Conservation (phyloP, 148 eudicot species). For the Dianthus caryophyllus region DNA sequence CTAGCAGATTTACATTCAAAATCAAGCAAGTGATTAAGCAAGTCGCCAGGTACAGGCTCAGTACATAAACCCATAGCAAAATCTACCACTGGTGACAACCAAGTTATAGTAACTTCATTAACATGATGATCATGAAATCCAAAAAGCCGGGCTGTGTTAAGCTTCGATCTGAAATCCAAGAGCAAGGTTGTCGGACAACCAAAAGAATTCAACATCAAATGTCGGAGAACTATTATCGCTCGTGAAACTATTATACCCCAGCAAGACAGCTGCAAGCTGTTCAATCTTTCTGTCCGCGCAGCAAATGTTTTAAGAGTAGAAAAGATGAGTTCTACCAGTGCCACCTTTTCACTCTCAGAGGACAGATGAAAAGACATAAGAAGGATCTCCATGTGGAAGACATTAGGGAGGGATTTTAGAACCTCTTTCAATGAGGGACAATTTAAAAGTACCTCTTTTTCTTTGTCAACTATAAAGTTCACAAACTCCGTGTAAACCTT, state of each 20-base stretch:
- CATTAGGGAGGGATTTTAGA: constrained; percentile 63
- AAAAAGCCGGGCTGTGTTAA: constrained; percentile 41
- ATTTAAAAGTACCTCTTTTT: constrained; percentile 35
- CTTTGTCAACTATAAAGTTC: constrained; percentile 55
- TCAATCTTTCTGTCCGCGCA: constrained; percentile 32
- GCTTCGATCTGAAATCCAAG: constrained; percentile 65
- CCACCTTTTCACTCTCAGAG: constrained; percentile 70
- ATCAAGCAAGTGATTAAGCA: constrained; percentile 78
- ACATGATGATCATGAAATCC: constrained; percentile 34
- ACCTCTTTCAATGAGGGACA: constrained; percentile 47
- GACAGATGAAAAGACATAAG: constrained; percentile 89
- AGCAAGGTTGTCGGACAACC: constrained; percentile 81
- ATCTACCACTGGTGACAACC: constrained; percentile 57
- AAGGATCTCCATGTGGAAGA: constrained; percentile 84
- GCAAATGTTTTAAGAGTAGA: constrained; percentile 48
- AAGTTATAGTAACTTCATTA: constrained; percentile 39
- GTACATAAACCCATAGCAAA: constrained; percentile 37
- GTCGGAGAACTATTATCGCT: constrained; percentile 71
- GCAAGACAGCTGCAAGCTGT: constrained; percentile 58
- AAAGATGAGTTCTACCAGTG: constrained; percentile 43
- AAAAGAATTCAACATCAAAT: constrained; percentile 65
- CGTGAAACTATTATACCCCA: constrained; percentile 87
- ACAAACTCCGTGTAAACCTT: constrained; percentile 52
- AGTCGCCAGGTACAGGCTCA: constrained; percentile 32
- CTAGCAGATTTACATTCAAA: constrained; percentile 66